Evolutionary conservation across 75 land plant genomes (phyloP).

Genomic region (Pinus albicaulis): DNA sequence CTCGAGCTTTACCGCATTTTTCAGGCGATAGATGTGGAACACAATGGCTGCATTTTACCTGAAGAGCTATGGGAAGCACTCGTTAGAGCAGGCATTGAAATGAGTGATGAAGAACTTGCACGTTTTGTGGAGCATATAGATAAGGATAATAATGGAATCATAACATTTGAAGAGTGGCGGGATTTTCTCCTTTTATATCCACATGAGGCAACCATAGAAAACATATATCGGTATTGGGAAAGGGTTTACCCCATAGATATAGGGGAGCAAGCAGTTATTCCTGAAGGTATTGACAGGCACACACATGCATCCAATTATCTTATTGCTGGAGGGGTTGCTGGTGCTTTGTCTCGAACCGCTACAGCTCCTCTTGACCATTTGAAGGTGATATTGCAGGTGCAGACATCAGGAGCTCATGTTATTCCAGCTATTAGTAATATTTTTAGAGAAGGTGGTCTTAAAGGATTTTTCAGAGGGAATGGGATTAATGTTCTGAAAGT

Average conservation of each 20-base stretch:
- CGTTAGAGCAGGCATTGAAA: conserved; percentile 69
- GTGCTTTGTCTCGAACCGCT: conserved; percentile 76
- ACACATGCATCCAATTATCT: conserved; percentile 60
- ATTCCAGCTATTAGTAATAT: conserved; percentile 51
- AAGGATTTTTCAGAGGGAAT: conserved; percentile 83
- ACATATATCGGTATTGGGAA: conserved; percentile 84
- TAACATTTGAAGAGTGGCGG: conserved; percentile 92
- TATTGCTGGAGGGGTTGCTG: conserved; percentile 85
- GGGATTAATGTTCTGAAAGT: conserved; percentile 85
- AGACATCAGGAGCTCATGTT: conserved; percentile 38
- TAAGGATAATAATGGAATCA: conserved; percentile 85
- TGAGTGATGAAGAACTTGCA: conserved; percentile 72
- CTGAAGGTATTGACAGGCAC: conserved; percentile 77
- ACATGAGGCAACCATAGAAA: conserved; percentile 73
- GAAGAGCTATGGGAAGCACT: conserved; percentile 89
- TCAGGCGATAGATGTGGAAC: conserved; percentile 79
- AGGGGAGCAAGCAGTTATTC: conserved; percentile 86
- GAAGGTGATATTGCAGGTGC: conserved; percentile 72
- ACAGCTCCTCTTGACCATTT: conserved; percentile 84
- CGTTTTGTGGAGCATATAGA: conserved; percentile 78
- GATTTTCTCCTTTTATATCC: conserved; percentile 88
- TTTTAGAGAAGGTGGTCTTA: conserved; percentile 51
- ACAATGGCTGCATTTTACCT: conserved; percentile 81
- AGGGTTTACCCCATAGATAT: conserved; percentile 85
- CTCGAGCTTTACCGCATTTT: conserved; percentile 81